Evolutionary conservation across 768 basidiomycete species (phyloP).

Genomic region (Phaeolepiota aurea): DNA sequence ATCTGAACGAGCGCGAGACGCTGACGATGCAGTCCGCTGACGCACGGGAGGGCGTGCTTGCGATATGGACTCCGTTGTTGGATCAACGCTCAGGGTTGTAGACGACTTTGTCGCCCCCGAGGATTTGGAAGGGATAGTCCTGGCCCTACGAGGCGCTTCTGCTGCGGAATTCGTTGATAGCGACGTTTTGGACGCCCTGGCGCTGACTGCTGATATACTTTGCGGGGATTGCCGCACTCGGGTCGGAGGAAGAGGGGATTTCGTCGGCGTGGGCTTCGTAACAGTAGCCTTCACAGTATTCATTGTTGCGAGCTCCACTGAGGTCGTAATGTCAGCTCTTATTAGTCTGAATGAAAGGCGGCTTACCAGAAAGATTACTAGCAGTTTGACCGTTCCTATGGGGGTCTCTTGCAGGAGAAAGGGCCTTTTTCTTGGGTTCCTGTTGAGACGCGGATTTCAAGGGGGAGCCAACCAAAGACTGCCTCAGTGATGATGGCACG

Average conservation of each 20-base stretch:
- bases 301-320: not conserved
- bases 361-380: constrained; percentile 21
- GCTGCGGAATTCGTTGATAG: constrained; percentile 6
- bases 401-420: constrained; percentile 32
- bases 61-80: not conserved
- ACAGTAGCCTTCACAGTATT: constrained; percentile 5
- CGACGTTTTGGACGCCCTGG: not conserved
- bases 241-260: not conserved
- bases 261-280: constrained; percentile 3
- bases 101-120: constrained; percentile 14
- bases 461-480: not conserved
- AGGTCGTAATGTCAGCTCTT: too few relatives aligned
- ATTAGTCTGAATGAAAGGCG: too few relatives aligned
- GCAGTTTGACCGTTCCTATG: constrained; percentile 22
- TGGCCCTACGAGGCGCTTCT: constrained; percentile 18
- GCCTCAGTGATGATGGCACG: constrained; percentile 12
- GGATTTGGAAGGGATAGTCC: constrained; percentile 15
- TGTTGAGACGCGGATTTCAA: constrained; percentile 3
- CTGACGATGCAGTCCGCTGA: constrained; percentile 19
- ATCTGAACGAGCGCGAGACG: constrained; percentile 14
- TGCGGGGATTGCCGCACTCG: constrained; percentile 6
- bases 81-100: not conserved
- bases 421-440: constrained; percentile 18
- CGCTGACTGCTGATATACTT: constrained; percentile 1
- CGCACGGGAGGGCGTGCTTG: constrained; percentile 9